Evolutionary conservation across 2,329 filamentous ascomycete genomes (phyloP).

Genomic region (Ascochyta pisi): DNA sequence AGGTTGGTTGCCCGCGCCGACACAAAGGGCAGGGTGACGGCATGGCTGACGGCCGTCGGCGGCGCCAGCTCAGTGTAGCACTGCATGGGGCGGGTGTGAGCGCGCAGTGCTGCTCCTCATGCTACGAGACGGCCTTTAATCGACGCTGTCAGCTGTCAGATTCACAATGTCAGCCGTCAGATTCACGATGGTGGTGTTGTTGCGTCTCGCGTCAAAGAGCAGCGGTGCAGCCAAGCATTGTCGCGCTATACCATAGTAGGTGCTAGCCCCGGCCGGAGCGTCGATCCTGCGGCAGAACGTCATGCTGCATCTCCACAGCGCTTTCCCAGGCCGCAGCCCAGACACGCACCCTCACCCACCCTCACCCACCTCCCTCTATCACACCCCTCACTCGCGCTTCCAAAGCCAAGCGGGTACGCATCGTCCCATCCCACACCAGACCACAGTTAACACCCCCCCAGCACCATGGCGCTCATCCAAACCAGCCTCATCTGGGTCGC

Average conservation of each 20-base stretch:
- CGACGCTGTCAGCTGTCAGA: background rate
- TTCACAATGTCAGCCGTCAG: too few relatives aligned
- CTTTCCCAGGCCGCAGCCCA: slow-evolving; percentile 1
- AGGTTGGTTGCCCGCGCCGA: slow-evolving; percentile 81
- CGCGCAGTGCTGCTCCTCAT: background rate
- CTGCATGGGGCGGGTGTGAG: slow-evolving; percentile 70
- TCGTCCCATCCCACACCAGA: background rate
- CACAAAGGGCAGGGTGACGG: slow-evolving; percentile 78
- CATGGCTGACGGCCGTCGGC: slow-evolving; percentile 92
- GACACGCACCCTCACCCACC: too few relatives aligned
- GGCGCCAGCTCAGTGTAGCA: slow-evolving; percentile 96
- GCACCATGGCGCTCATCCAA: slow-evolving; percentile 73
- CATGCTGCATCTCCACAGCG: slow-evolving; percentile 5
- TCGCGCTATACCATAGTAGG: background rate
- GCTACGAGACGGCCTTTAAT: background rate
- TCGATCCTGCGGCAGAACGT: slow-evolving; percentile 10
- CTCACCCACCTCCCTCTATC: background rate
- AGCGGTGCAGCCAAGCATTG: background rate
- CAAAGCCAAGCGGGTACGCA: background rate
- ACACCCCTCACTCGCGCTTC: background rate
- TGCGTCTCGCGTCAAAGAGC: background rate
- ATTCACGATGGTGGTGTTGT: too few relatives aligned
- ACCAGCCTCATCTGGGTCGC: slow-evolving; percentile 93
- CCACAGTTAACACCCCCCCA: background rate
- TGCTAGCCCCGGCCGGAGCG: background rate